Percentiles rank a stretch among this genome's conserved stretches.
These are phyloP conservation scores for Plectosphaerella plurivora DNA, from an alignment of 2,329 filamentous ascomycete genomes.

Conservation along the genomic window DNA sequence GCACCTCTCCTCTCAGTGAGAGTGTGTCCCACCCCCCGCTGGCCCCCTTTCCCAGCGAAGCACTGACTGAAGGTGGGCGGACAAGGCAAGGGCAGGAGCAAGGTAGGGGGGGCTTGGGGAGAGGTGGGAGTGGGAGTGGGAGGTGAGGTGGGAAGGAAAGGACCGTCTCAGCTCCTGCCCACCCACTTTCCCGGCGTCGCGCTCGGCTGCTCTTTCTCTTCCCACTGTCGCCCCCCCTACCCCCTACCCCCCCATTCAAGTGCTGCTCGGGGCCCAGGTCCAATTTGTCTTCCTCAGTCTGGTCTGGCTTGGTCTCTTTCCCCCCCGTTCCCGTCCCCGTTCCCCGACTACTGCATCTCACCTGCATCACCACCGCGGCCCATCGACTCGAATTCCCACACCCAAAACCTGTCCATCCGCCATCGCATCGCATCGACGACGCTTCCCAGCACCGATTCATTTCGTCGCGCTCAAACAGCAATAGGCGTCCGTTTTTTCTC, in stretches of 20 bases:
- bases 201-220: not conserved
- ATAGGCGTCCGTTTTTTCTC: too few species aligned
- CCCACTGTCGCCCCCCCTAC: not conserved
- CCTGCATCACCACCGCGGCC: not conserved
- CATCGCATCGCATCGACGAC: not conserved
- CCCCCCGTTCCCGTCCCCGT: not conserved
- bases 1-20: not conserved
- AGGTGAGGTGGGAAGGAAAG: too few species aligned
- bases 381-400: not conserved
- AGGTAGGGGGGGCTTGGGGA: not conserved
- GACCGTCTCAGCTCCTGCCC: too few species aligned
- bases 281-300: not conserved
- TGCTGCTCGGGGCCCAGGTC: not conserved
- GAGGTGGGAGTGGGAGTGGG: not conserved
- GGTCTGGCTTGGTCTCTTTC: not conserved
- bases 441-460: not conserved
- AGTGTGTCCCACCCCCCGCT: too few species aligned
- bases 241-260: not conserved
- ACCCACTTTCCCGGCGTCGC: too few species aligned
- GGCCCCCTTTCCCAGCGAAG: not conserved
- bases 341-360: not conserved
- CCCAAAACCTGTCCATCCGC: not conserved
- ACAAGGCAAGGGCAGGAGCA: not conserved
- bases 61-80: constrained; percentile 3
- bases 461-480: not conserved